Evolutionary conservation across 768 basidiomycete species (phyloP), one percentile per base, ranked within the genome.

Genomic region (Gautieria morchelliformis): DNA sequence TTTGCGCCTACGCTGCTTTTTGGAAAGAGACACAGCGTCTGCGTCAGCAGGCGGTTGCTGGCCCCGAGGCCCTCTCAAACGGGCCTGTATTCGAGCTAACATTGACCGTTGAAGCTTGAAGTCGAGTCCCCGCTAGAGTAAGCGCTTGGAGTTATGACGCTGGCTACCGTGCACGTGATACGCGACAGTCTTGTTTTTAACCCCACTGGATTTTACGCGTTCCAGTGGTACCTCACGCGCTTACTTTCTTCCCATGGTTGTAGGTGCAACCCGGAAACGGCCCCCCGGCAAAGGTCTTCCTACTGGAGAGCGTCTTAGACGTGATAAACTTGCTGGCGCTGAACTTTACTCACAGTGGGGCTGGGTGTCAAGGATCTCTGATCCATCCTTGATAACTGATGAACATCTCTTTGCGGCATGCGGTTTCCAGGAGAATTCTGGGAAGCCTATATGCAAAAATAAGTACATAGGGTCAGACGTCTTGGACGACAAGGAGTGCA

Each of bases 321-420:
- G 82, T 52, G 71, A 74, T 58, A 76, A 75, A 54, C 73, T 82
- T 15, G 69, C 76, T n/a, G 71, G 72, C 27, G 24, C 14, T n/a
- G 56, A 57, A 50, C 69, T 70, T 42, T 68, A 74, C 56, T 74
- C 78, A 33, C 70, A 78, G n/a, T 93, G 91, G 91, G 78, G 77
- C 51, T 94, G 91, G 91, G 85, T 90, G 52, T 78, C 83, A 45
- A 82, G 85, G 63, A 84, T 82, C 51, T 69, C 69, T 17, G 70
- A 76, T 53, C 65, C 73, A 58, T 77, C 78, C 3, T 70, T 79
- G n/a, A 88, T 94, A 61, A 79, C 84, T 17, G 64, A 71, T 39
- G 82, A 85, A 55, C 87, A 93, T 65, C 74, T 78, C 48, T 70
- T 84, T 44, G 72, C 78, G 58, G 79, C 87, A 1, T 92, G 85